A percentile compares a stretch with the other conserved stretches of the same genome.
These are phyloP conservation scores for Jamesozyma hellenica DNA, from an alignment of 805 yeast genomes.

Conservation along the genomic window DNA sequence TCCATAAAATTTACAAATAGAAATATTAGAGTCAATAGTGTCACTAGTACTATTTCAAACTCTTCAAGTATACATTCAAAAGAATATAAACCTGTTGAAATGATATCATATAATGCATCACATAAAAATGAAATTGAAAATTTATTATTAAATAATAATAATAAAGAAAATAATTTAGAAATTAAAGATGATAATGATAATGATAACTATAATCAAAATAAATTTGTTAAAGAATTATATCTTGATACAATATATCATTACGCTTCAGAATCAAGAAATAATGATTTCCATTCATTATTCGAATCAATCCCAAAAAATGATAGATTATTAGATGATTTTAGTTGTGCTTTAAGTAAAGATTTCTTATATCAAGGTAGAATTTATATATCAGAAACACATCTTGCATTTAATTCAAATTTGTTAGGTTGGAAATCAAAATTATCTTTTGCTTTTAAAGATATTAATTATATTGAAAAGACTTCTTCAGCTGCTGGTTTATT, in stretches of 20 bases:
- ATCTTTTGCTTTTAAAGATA: constrained; percentile 60
- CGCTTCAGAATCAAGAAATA: constrained; percentile 54
- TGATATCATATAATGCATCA: constrained; percentile 2
- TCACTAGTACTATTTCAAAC: constrained; percentile 4
- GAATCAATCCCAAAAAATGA: constrained; percentile 58
- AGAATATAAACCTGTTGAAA: constrained; percentile 13
- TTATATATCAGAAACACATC: constrained; percentile 64
- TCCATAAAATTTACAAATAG: not conserved
- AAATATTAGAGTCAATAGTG: constrained; percentile 5
- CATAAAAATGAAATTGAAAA: not conserved
- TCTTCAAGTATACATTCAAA: not conserved
- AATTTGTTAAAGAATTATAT: constrained; percentile 50
- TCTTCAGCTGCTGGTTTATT: constrained; percentile 84
- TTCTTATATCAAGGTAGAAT: constrained; percentile 81
- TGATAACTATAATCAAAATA: constrained; percentile 24
- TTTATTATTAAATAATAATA: not conserved
- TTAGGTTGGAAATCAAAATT: constrained; percentile 86
- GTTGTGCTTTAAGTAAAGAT: constrained; percentile 80
- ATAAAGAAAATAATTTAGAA: not conserved
- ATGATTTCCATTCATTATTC: constrained; percentile 72
- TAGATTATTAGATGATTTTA: constrained; percentile 70
- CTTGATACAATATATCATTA: constrained; percentile 50
- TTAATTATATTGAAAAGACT: constrained; percentile 56
- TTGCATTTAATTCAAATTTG: constrained; percentile 74
- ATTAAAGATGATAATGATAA: not conserved